Percentiles rank a stretch among this genome's conserved stretches.
phyloP scores from a whole-genome alignment of 495 filamentous ascomycete genomes.

The Podospora fimiseda region DNA sequence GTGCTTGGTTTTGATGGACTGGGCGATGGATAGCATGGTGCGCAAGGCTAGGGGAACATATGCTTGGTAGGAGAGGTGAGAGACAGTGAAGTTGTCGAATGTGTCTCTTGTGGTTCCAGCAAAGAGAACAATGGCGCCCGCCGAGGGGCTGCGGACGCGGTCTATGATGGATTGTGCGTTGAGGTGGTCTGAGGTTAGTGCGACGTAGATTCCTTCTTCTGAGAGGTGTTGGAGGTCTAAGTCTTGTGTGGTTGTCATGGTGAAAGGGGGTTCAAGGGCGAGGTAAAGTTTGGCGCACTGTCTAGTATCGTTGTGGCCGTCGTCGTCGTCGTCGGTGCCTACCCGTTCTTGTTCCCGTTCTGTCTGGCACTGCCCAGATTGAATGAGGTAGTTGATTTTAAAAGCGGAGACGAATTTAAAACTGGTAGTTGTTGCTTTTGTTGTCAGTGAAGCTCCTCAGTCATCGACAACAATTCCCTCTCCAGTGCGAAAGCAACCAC shows the following conservation, averaged over 20 bases:
- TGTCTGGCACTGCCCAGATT: no score
- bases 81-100: conserved; percentile 68
- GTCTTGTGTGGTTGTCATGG: not conserved
- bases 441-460: not conserved
- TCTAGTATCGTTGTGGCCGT: no score
- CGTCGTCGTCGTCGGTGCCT: no score
- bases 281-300: not conserved
- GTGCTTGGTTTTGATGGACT: conserved; percentile 51
- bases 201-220: conserved; percentile 47
- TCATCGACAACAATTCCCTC: not conserved
- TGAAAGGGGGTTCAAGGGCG: no score
- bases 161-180: conserved; percentile 53
- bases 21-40: conserved; percentile 66
- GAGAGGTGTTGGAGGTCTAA: conserved; percentile 20
- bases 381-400: no score
- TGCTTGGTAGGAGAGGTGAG: conserved; percentile 72
- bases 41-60: conserved; percentile 71
- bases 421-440: not conserved
- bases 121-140: conserved; percentile 87
- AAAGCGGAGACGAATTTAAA: not conserved
- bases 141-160: conserved; percentile 66
- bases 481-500: not conserved
- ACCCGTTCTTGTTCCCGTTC: no score
- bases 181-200: conserved; percentile 59
- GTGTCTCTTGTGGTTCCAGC: conserved; percentile 83